Evolutionary conservation across 2,329 filamentous ascomycete species (phyloP), one percentile per base, ranked within the genome.

Genomic region (Akanthomyces muscarius): DNA sequence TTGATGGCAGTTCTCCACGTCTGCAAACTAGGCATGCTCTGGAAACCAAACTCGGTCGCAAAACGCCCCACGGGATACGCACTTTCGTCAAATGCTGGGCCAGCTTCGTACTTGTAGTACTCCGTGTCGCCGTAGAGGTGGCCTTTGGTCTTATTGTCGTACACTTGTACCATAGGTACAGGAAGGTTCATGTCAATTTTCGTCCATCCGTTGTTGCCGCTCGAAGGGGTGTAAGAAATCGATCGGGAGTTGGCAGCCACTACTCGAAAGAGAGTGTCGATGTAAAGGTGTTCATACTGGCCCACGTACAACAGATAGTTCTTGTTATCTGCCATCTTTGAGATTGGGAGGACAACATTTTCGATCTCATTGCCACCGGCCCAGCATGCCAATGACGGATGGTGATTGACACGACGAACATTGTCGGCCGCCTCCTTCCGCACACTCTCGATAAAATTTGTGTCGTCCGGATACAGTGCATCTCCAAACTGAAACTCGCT

Each of bases 401-500:
- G 84, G 65, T 86, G 84, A 57, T 86, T 87, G 23, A 85, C 73
- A 21, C 86, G 75, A n/a, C 85, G 78, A 8, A 87, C 83, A 58
- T 88, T 82, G 64, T 87, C 87, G 5, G 79, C 74, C 5, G 83
- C 83, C 67, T 88, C 86, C 18, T 79, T 75, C 14, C 78, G 74
- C 11, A 82, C 78, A 62, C 86, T 86, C 5, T 82, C 81, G 0
- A 87, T 70, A 66, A 86, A 88, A 0, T 76, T 77, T 0, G 76
- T 66, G 56, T 83, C 72, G 0, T 83, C 79, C 0, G 86, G 85
- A 68, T 88, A 88, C 3, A 87, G 71, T 0, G 83, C 79, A 69
- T 86, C 85, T 13, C 83, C 81, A 68, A 86, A 88, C 67, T 88
- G 78, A 65, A 88, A 87, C 64, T 88, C 85, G 55, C 80, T 84